Evolutionary conservation across 805 yeast genomes (phyloP), one percentile per base, ranked within the genome.

Genomic region (Hanseniaspora vineae): DNA sequence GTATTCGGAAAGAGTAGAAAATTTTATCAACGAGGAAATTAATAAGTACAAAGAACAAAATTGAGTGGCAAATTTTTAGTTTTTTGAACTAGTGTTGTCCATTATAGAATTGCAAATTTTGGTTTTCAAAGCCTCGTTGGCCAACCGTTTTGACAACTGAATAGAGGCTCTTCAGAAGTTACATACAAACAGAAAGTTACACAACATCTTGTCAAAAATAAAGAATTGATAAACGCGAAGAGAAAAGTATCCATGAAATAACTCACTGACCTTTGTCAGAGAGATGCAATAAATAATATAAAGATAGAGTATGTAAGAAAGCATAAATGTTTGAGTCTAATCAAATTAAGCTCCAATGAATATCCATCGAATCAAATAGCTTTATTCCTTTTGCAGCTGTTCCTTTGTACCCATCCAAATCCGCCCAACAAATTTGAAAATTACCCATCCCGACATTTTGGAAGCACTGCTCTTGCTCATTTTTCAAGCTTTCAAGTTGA

Each of bases 371-470:
- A n/a, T 78, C 80, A 54, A 83, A 81, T 11, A 73, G 54, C 51
- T 68, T 66, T 3, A 66, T 48, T 0, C 88, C 88, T 52, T 71
- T 73, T 43, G 66, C 67, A n/a, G 58, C 55, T 1, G 78, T 71
- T 1, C 92, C 94, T 52, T 72, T 71, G 49, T 70, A 70, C 0
- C 95, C 94, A 61, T 84, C 94, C 54, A 81, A 65, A 0, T 75
- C 71, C 2, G 67, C 66, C 80, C 81, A 78, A 39, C 57, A 49
- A 44, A 52, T 11, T 31, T 51, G 23, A 46, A 44, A 39, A 49
- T 44, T 17, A 39, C 29, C 42, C 52, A 51, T 35, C 19, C 46
- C 44, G 11, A 51, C 42, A 20, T 52, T 50, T 12, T 48, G 39
- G 44, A 50, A 52, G 32, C 51, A 54, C 9, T 55, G 52, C 19